Evolutionary conservation across 2,329 filamentous ascomycete species (phyloP), one percentile per base, ranked within the genome.

Genomic region (Fusarium sp.): DNA sequence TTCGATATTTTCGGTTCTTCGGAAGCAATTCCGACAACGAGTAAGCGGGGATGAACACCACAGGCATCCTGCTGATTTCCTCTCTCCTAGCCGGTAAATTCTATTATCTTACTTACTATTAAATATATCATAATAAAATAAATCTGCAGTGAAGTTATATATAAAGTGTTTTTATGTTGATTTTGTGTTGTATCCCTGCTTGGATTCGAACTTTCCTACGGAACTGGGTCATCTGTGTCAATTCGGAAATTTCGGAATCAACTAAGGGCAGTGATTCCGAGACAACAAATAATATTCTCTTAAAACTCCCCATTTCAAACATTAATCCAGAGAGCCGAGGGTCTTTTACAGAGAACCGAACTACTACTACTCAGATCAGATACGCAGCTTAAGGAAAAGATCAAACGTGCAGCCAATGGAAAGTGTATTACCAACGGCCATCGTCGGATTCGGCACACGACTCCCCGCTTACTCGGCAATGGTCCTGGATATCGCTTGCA

Each of bases 401-500:
- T n/a, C 17, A 8, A 30, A 2, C 9, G 6, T 11, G 35, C 2
- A 44, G n/a, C 59, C 59, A 62, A 62, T 62, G 3, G 37, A 48
- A 30, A 22, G 13, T 13, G 20, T 27, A 37, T 44, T 48, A 43
- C 44, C 33, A 41, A 62, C 30, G 49, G 43, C 20, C 27, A 19
- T 43, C n/a, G 25, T 63, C 30, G 49, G 49, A 56, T 56, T 43
- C 59, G 59, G 59, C 58, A 48, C 49, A 20, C 13, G 19, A 27
- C 60, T 63, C 37, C 59, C 57, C 59, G 59, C 59, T 62, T 62
- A 49, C 27, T 62, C 59, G 59, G 57, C 39, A 47, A 48, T 48
- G n/a, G 23, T 30, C 25, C 23, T 56, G 49, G 32, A 13, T 25
- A 44, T 56, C 39, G 7, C 22, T 22, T 39, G 32, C 49, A 62